Percentiles rank a stretch among this genome's conserved stretches.
Conservation (phyloP, 495 filamentous ascomycete species). For the Pseudotulostoma volvatum region DNA sequence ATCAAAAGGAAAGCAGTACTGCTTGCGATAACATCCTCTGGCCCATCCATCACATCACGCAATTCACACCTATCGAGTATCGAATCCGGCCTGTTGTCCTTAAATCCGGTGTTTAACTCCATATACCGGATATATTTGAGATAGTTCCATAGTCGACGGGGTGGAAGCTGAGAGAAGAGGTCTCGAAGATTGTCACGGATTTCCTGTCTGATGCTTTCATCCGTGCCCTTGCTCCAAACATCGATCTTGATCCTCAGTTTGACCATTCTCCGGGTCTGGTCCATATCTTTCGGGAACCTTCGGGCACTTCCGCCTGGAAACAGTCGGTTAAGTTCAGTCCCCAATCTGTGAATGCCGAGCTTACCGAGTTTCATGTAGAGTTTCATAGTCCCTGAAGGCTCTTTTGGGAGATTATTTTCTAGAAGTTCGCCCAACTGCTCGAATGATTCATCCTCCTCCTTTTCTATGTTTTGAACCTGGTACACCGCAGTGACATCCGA, state of each 20-base stretch:
- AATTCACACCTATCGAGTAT: neutral
- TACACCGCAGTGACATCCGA: slow-evolving; percentile 3
- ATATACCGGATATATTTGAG: slow-evolving; percentile 5
- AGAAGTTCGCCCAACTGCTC: slow-evolving; percentile 1
- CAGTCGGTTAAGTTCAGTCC: slow-evolving; percentile 1
- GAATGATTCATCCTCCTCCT: slow-evolving; percentile 1
- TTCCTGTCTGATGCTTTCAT: slow-evolving; percentile 3
- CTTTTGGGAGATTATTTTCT: slow-evolving; percentile 1
- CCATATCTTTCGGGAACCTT: slow-evolving; percentile 4
- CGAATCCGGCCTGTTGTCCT: neutral
- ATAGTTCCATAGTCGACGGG: slow-evolving; percentile 5
- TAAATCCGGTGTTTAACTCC: too few species aligned
- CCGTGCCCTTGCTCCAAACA: slow-evolving; percentile 5
- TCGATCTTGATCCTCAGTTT: slow-evolving; percentile 9
- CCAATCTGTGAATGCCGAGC: neutral
- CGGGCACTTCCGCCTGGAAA: slow-evolving; percentile 3
- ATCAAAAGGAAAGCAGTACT: slow-evolving; percentile 1
- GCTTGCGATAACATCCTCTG: slow-evolving; percentile 7
- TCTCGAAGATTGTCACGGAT: slow-evolving; percentile 6
- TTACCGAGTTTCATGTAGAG: slow-evolving; percentile 6
- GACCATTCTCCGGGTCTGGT: slow-evolving; percentile 7
- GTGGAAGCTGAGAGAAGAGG: slow-evolving; percentile 6
- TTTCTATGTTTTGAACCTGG: neutral
- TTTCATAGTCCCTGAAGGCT: slow-evolving; percentile 1
- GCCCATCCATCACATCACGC: slow-evolving; percentile 2